Evolutionary conservation across 352 stramenopile genomes (phyloP).

Genomic region (Globisporangium parvum): DNA sequence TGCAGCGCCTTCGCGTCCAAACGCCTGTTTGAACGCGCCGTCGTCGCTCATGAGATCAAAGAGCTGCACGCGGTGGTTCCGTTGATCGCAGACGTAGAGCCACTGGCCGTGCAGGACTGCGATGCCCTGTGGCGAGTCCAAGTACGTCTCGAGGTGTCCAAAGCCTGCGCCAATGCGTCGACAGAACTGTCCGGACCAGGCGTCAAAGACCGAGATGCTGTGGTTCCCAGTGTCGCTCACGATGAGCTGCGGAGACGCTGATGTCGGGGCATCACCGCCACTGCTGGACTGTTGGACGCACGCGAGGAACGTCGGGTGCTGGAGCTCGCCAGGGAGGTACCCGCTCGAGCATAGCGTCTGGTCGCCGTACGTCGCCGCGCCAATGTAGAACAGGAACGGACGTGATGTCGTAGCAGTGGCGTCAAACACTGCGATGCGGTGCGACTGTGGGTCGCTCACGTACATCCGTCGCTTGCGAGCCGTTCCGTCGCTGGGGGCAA

Average conservation of each 20-base stretch:
- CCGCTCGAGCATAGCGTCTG: conserved; percentile 39
- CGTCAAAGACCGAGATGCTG: conserved; percentile 48
- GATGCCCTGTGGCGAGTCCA: conserved; percentile 55
- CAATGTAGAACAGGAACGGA: conserved; percentile 36
- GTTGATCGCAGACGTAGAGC: conserved; percentile 57
- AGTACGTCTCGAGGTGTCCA: conserved; percentile 37
- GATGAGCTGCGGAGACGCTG: conserved; percentile 13
- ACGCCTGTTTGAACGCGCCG: conserved; percentile 16
- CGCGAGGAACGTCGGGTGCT: conserved; percentile 39
- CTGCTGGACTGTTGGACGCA: conserved; percentile 1
- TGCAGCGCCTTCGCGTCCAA: conserved; percentile 26
- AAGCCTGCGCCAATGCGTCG: conserved; percentile 44
- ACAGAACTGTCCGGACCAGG: conserved; percentile 21
- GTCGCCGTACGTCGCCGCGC: conserved; percentile 50
- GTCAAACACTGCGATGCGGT: conserved; percentile 45
- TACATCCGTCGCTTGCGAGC: conserved; percentile 17
- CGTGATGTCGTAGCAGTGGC: not conserved
- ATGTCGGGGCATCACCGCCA: not conserved
- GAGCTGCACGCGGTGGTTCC: conserved; percentile 62
- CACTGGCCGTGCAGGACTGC: conserved; percentile 31
- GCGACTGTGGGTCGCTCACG: conserved; percentile 46
- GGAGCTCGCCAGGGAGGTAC: conserved; percentile 41
- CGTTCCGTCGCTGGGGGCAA: not conserved
- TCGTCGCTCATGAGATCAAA: conserved; percentile 30
- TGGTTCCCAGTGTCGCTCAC: conserved; percentile 67